These are phyloP conservation scores for Forsythia suspensa DNA, from an alignment of 257 asterid genomes.

Conservation along the genomic window DNA sequence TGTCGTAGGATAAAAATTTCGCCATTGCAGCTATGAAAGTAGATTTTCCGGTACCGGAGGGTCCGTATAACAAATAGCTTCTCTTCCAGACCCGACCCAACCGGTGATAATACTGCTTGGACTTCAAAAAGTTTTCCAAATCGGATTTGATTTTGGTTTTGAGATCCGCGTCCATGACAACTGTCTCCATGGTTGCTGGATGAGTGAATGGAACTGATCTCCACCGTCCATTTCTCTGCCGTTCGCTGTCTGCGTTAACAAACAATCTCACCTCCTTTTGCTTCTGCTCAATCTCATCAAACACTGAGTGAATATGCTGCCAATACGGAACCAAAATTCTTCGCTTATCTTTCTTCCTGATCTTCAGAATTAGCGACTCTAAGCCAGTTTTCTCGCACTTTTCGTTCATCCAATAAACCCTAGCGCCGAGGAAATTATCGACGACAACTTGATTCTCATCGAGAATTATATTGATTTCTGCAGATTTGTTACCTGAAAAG, in stretches of 20 bases:
- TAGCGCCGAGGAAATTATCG: constrained; percentile 75
- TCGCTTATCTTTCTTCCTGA: constrained; percentile 69
- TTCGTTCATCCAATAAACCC: constrained; percentile 63
- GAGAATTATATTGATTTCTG: constrained; percentile 66
- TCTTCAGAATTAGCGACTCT: constrained; percentile 54
- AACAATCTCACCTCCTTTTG: constrained; percentile 61
- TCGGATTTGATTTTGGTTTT: constrained; percentile 73
- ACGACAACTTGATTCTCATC: constrained; percentile 55
- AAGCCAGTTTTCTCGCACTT: constrained; percentile 28
- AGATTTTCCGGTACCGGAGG: constrained; percentile 86
- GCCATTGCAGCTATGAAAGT: constrained; percentile 83
- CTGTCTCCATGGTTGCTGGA: constrained; percentile 84
- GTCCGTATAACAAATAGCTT: constrained; percentile 77
- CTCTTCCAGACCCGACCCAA: constrained; percentile 94
- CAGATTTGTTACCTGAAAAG: constrained; percentile 56
- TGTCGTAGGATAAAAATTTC: constrained; percentile 61
- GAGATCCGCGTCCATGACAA: constrained; percentile 86
- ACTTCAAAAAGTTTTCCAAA: constrained; percentile 63
- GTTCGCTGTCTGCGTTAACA: constrained; percentile 56
- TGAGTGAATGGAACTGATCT: constrained; percentile 66
- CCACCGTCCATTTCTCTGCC: constrained; percentile 70
- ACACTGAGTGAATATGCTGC: constrained; percentile 64
- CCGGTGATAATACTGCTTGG: constrained; percentile 78
- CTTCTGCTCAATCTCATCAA: constrained; percentile 74
- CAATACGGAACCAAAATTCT: constrained; percentile 65